phyloP scores from a whole-genome alignment of 2,329 filamentous ascomycete species.

The Nemania sp. region DNA sequence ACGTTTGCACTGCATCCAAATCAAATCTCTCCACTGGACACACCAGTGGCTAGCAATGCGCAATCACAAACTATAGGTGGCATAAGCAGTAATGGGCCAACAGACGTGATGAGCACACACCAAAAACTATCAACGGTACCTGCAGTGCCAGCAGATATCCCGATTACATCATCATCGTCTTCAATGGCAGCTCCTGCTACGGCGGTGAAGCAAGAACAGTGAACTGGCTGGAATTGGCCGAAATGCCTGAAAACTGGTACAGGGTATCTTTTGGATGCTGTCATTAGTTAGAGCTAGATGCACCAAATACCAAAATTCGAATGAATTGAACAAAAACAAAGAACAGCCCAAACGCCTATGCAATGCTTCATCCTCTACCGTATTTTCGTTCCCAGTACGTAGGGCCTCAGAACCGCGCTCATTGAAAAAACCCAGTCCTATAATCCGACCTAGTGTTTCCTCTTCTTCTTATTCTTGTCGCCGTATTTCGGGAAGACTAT shows the following conservation, averaged over 20 bases:
- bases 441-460: conserved; percentile 32
- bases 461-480: conserved; percentile 51
- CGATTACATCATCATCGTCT: not conserved
- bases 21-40: not conserved
- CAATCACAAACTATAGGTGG: not conserved
- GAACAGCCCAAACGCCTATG: conserved; percentile 32
- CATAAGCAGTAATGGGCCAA: not conserved
- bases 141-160: not conserved
- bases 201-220: not conserved
- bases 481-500: conserved; percentile 65
- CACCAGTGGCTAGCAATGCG: not conserved
- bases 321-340: conserved; percentile 25
- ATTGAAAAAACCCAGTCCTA: not conserved
- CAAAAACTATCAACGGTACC: not conserved
- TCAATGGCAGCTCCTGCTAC: conserved; percentile 2
- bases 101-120: not conserved
- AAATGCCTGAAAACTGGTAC: conserved; percentile 13
- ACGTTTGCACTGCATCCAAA: conserved; percentile 16
- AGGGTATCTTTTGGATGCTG: conserved; percentile 36
- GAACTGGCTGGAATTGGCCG: conserved; percentile 15
- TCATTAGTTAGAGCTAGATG: conserved; percentile 29
- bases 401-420: too few species aligned
- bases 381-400: conserved; percentile 30
- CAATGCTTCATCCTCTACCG: conserved; percentile 20
- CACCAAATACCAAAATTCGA: conserved; percentile 24